These are phyloP conservation scores for Venturia nashicola DNA, from an alignment of 2,329 filamentous ascomycete species.

Conservation along the genomic window DNA sequence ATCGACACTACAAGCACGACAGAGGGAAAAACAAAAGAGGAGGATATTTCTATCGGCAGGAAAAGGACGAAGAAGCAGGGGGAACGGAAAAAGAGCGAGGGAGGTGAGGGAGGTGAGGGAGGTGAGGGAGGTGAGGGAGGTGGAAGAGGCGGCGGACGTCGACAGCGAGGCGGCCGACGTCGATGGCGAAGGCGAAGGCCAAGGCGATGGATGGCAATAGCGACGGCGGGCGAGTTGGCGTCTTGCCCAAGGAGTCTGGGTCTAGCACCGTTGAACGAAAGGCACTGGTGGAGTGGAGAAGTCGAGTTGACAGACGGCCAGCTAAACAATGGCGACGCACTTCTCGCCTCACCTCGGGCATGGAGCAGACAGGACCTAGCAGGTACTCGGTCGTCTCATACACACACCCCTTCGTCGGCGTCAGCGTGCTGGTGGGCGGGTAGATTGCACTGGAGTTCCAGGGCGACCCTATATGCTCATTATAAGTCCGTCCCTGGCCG, in stretches of 20 bases:
- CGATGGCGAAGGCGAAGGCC: too few species aligned
- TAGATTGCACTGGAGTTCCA: background rate
- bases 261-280: background rate
- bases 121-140: too few species aligned
- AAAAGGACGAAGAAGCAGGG: background rate
- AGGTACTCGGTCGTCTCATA: slow-evolving; percentile 20
- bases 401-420: slow-evolving; percentile 26
- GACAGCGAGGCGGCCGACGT: too few species aligned
- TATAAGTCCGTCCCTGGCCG: background rate
- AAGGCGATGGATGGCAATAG: too few species aligned
- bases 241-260: background rate
- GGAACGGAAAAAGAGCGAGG: background rate
- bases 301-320: background rate
- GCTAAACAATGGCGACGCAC: slow-evolving; percentile 23
- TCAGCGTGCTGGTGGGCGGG: background rate
- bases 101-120: background rate
- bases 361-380: slow-evolving; percentile 17
- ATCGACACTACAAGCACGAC: background rate
- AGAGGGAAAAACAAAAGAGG: background rate
- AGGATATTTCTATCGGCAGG: background rate
- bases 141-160: too few species aligned
- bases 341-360: slow-evolving; percentile 33
- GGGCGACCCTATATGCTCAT: slow-evolving; percentile 1
- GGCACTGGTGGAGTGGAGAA: background rate
- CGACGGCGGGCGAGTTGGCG: background rate